Evolutionary conservation across 2,329 filamentous ascomycete genomes (phyloP).

Genomic region (Colletotrichum incanum): DNA sequence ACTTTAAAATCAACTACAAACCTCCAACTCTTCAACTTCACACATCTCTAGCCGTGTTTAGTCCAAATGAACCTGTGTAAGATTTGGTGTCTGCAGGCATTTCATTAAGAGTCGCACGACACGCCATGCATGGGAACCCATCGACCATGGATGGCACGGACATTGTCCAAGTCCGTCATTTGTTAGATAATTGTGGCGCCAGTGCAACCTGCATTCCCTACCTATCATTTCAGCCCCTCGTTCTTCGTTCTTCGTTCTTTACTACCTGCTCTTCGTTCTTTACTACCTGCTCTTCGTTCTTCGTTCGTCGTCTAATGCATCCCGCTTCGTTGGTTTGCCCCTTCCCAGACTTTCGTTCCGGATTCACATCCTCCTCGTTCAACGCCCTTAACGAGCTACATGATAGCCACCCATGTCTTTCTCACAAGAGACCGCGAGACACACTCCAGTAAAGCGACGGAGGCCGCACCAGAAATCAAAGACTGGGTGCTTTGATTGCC

Average conservation of each 20-base stretch:
- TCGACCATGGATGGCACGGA: too few relatives aligned
- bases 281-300: too few relatives aligned
- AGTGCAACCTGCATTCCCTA: slow-evolving; percentile 8
- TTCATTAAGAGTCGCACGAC: too few relatives aligned
- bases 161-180: neutral
- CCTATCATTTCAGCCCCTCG: slow-evolving; percentile 46
- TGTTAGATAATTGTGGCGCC: neutral
- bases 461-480: slow-evolving; percentile 41
- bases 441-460: slow-evolving; percentile 14
- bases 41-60: neutral
- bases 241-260: neutral
- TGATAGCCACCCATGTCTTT: neutral
- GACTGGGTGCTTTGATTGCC: slow-evolving; percentile 41
- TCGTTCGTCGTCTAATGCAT: neutral
- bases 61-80: too few relatives aligned
- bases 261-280: neutral
- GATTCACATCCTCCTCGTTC: slow-evolving; percentile 9
- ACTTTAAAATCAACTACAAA: too few relatives aligned
- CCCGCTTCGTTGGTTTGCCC: neutral
- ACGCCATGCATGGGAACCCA: too few relatives aligned
- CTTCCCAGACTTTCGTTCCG: neutral
- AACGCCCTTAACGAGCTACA: neutral
- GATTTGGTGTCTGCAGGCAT: too few relatives aligned
- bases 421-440: neutral
- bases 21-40: too few relatives aligned